Conservation (phyloP, 1,284 basidiomycete species). For the Irpex sp. region DNA sequence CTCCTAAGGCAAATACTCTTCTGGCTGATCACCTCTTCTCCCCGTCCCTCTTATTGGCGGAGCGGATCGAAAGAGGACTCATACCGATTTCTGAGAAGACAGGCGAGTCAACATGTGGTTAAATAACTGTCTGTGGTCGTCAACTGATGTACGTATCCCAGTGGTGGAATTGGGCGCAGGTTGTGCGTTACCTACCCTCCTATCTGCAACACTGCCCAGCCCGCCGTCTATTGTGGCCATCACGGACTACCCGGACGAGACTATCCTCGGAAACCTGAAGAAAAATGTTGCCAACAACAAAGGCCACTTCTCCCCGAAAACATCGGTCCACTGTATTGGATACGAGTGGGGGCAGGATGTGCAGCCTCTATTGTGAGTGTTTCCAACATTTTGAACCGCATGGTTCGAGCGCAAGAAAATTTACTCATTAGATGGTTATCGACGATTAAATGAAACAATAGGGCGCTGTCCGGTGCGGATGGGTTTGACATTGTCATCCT, state of each 20-base stretch:
- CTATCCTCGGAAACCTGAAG: constrained; percentile 52
- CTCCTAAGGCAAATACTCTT: constrained; percentile 48
- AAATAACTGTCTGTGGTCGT: not conserved
- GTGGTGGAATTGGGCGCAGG: constrained; percentile 69
- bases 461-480: not conserved
- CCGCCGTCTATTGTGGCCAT: constrained; percentile 51
- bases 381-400: not conserved
- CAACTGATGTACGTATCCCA: constrained; percentile 20
- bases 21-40: constrained; percentile 72
- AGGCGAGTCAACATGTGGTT: constrained; percentile 26
- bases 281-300: constrained; percentile 51
- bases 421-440: not conserved
- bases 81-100: constrained; percentile 36
- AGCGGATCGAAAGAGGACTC: constrained; percentile 54
- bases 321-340: constrained; percentile 41
- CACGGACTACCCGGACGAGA: constrained; percentile 66
- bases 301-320: constrained; percentile 31
- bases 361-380: constrained; percentile 40
- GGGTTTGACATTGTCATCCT: constrained; percentile 61
- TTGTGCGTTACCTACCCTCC: constrained; percentile 59
- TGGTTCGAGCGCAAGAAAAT: not conserved
- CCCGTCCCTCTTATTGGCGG: constrained; percentile 60
- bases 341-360: constrained; percentile 64
- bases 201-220: constrained; percentile 41
- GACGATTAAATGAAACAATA: not conserved